Evolutionary conservation across 371 early-diverging fungal genomes (phyloP).

Genomic region (Circinella minor): DNA sequence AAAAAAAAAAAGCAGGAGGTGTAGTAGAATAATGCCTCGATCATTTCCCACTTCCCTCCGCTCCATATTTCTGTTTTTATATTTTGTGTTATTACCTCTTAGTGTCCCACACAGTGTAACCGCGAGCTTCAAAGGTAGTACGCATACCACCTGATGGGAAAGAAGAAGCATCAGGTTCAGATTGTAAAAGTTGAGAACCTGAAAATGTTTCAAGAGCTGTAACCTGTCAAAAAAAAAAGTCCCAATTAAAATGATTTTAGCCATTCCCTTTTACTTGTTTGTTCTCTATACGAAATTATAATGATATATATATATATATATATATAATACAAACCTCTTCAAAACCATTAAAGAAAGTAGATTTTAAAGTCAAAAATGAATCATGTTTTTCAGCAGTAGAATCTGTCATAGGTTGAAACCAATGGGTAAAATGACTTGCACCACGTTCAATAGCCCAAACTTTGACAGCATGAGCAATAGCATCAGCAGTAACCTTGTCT

Average conservation of each 20-base stretch:
- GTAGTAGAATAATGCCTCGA: too few relatives aligned
- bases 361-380: slow-evolving; percentile 90
- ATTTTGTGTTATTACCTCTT: slow-evolving; percentile 65
- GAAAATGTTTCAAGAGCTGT: slow-evolving; percentile 93
- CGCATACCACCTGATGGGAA: slow-evolving; percentile 99
- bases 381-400: slow-evolving; percentile 99
- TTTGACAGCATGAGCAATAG: slow-evolving; percentile 96
- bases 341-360: slow-evolving; percentile 71
- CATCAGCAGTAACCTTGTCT: slow-evolving; percentile 94
- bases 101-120: slow-evolving; percentile 99
- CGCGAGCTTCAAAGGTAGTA: slow-evolving; percentile 98
- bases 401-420: slow-evolving; percentile 99
- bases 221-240: slow-evolving; percentile 45
- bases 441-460: slow-evolving; percentile 96
- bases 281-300: background rate
- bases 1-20: too few relatives aligned
- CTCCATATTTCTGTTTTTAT: too few relatives aligned
- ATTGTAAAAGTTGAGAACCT: slow-evolving; percentile 95
- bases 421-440: slow-evolving; percentile 98
- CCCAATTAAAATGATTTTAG: too few relatives aligned
- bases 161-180: slow-evolving; percentile 99
- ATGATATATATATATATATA: background rate
- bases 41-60: too few relatives aligned
- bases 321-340: slow-evolving; percentile 65
- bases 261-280: background rate